These are phyloP conservation scores for Albophoma yamanashiensis DNA, from an alignment of 2,329 filamentous ascomycete genomes.

Conservation along the genomic window DNA sequence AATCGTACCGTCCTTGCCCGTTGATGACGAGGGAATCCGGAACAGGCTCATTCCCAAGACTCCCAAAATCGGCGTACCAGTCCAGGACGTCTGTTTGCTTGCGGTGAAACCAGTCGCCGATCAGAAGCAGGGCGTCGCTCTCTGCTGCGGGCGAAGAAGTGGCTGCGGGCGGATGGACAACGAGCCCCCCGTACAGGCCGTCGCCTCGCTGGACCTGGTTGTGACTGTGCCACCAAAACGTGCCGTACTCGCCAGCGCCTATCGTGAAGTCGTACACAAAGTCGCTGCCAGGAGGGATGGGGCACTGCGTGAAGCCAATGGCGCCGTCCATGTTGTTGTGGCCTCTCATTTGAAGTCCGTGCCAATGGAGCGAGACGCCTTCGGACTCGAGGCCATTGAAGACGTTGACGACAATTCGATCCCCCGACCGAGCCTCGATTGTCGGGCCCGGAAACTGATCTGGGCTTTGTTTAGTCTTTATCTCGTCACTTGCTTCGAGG, in stretches of 20 bases:
- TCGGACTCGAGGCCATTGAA: slow-evolving; percentile 52
- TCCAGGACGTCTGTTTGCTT: slow-evolving; percentile 19
- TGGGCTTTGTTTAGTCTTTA: neutral
- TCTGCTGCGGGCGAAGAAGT: slow-evolving; percentile 15
- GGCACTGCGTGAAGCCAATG: slow-evolving; percentile 34
- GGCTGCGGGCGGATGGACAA: slow-evolving; percentile 40
- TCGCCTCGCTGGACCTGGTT: slow-evolving; percentile 36
- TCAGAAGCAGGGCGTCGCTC: slow-evolving; percentile 43
- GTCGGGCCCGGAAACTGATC: slow-evolving; percentile 57
- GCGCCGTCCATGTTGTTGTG: slow-evolving; percentile 60
- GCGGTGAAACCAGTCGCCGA: slow-evolving; percentile 29
- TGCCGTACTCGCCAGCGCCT: slow-evolving; percentile 42
- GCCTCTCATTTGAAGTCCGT: slow-evolving; percentile 64
- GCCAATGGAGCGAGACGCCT: slow-evolving; percentile 58
- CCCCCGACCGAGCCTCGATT: slow-evolving; percentile 60
- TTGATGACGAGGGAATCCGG: slow-evolving; percentile 23
- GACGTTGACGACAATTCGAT: slow-evolving; percentile 57
- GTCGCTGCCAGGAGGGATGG: slow-evolving; percentile 37
- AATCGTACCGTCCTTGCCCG: slow-evolving; percentile 19
- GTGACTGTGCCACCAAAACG: slow-evolving; percentile 51
- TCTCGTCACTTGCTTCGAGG: too few species aligned
- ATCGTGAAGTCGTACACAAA: slow-evolving; percentile 47
- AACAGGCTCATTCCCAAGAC: slow-evolving; percentile 29
- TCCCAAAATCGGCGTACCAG: slow-evolving; percentile 18
- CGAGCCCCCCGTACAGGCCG: slow-evolving; percentile 46